phyloP scores from a whole-genome alignment of 345 rosid genomes.

The Salix caprea region DNA sequence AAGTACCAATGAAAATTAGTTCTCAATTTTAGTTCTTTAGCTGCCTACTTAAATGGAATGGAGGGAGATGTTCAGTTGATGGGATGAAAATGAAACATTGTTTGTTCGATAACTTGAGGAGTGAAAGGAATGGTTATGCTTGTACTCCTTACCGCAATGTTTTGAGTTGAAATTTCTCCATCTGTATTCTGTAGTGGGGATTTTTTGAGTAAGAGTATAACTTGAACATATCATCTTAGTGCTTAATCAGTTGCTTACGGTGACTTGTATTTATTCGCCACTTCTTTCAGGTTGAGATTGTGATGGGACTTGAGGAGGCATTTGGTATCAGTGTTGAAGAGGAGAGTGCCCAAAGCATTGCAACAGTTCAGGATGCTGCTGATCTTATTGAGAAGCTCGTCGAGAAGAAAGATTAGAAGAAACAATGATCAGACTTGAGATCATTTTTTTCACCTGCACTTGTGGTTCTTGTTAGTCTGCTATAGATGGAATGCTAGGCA shows the following conservation, averaged over 20 bases:
- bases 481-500: conserved; percentile 5
- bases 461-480: conserved; percentile 1
- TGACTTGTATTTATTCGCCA: background rate
- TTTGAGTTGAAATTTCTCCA: background rate
- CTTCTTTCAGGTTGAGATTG: conserved; percentile 68
- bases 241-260: background rate
- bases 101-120: background rate
- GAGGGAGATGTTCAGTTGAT: background rate
- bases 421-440: background rate
- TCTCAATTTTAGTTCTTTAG: background rate
- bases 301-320: conserved; percentile 84
- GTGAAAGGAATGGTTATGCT: background rate
- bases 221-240: background rate
- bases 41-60: background rate
- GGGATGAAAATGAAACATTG: background rate
- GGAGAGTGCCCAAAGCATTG: conserved; percentile 64
- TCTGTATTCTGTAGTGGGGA: background rate
- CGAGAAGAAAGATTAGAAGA: conserved; percentile 38
- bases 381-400: conserved; percentile 72
- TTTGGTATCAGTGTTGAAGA: conserved; percentile 69
- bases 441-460: background rate
- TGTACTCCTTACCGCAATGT: background rate
- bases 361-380: conserved; percentile 79
- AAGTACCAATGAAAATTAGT: background rate
- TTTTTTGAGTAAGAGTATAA: background rate